Conservation (phyloP, 176 grass and related monocot genomes). For the Avena sativa region DNA sequence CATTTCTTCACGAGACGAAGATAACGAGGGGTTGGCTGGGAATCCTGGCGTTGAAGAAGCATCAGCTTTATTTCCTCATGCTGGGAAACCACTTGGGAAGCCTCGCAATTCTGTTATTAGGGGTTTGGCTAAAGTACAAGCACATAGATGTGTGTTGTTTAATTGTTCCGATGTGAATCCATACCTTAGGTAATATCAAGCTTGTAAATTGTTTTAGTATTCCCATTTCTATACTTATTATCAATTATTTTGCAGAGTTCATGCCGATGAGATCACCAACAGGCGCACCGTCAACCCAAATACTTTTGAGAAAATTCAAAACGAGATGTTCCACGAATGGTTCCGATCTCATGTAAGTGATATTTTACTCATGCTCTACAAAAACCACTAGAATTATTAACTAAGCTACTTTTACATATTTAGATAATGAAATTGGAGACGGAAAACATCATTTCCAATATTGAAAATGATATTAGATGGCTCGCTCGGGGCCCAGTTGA, state of each 20-base stretch:
- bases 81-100: neutral
- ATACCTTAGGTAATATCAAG: conserved; percentile 23
- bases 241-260: neutral
- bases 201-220: neutral
- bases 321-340: conserved; percentile 21
- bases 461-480: neutral
- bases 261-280: neutral
- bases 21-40: neutral
- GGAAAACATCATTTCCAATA: neutral
- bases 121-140: neutral
- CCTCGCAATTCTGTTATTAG: neutral
- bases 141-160: neutral
- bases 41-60: neutral
- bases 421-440: neutral
- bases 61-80: neutral
- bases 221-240: neutral
- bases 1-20: neutral
- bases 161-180: neutral
- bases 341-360: conserved; percentile 32
- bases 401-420: neutral
- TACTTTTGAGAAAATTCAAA: neutral
- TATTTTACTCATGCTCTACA: neutral
- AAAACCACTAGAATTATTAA: neutral
- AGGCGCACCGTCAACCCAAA: neutral
- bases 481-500: neutral